phyloP scores from a whole-genome alignment of 179 eudicot species.

The Amaranthus tricolor region DNA sequence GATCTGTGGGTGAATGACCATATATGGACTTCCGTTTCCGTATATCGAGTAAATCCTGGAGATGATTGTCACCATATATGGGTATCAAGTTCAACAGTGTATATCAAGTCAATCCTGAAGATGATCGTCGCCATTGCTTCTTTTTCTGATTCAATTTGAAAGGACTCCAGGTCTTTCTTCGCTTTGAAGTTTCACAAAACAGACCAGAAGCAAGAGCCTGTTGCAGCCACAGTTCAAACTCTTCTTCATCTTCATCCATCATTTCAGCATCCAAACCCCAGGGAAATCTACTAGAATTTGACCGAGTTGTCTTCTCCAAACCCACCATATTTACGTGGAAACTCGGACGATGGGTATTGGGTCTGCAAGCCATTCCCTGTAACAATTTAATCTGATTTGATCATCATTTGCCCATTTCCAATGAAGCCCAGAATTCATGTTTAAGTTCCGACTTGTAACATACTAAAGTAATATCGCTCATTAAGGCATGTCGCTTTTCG shows the following conservation, averaged over 20 bases:
- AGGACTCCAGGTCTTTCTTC: slow-evolving; percentile 95
- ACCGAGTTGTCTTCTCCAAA: slow-evolving; percentile 71
- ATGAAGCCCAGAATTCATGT: too few relatives aligned
- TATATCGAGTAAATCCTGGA: too few relatives aligned
- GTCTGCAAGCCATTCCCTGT: slow-evolving; percentile 98
- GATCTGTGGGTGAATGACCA: too few relatives aligned
- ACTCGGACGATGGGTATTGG: slow-evolving; percentile 92
- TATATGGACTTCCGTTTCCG: too few relatives aligned
- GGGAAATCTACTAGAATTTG: slow-evolving; percentile 82
- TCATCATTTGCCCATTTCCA: too few relatives aligned
- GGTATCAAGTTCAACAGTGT: too few relatives aligned
- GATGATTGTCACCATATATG: too few relatives aligned
- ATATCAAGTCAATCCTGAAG: slow-evolving; percentile 40
- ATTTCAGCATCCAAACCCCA: slow-evolving; percentile 95
- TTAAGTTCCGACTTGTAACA: too few relatives aligned
- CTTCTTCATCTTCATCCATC: slow-evolving; percentile 83
- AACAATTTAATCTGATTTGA: slow-evolving; percentile 2
- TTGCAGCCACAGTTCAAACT: slow-evolving; percentile 92
- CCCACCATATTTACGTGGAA: slow-evolving; percentile 99
- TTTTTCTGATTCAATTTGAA: slow-evolving; percentile 73
- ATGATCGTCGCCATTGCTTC: slow-evolving; percentile 69
- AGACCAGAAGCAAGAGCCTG: slow-evolving; percentile 95
- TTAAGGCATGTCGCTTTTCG: too few relatives aligned
- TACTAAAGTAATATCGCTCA: too few relatives aligned
- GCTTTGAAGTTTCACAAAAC: slow-evolving; percentile 82